A percentile compares a stretch with the other conserved stretches of the same genome.
These are phyloP conservation scores for Rhododendron henanense DNA, from an alignment of 148 eudicot genomes.

Conservation along the genomic window DNA sequence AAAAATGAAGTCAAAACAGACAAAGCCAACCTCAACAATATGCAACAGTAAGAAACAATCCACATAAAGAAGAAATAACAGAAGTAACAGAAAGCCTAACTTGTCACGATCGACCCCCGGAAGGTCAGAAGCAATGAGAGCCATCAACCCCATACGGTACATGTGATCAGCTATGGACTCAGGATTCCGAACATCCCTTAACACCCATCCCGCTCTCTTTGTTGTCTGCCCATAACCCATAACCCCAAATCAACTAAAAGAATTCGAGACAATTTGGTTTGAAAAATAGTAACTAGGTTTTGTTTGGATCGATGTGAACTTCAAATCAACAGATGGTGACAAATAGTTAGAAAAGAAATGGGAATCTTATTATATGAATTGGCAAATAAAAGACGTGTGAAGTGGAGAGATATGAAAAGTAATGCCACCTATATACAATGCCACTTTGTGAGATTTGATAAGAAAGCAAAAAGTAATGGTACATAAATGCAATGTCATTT, in stretches of 20 bases:
- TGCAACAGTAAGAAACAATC: background rate
- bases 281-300: background rate
- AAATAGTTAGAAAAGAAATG: background rate
- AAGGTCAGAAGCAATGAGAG: slow-evolving; percentile 69
- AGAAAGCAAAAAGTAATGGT: background rate
- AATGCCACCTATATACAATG: background rate
- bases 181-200: slow-evolving; percentile 57
- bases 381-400: background rate
- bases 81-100: slow-evolving; percentile 33
- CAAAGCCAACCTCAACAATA: background rate
- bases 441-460: background rate
- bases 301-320: background rate
- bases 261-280: background rate
- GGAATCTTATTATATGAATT: background rate
- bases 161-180: slow-evolving; percentile 96
- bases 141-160: slow-evolving; percentile 97
- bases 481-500: background rate
- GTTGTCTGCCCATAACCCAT: slow-evolving; percentile 49
- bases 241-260: background rate
- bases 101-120: slow-evolving; percentile 90
- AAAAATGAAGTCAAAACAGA: background rate
- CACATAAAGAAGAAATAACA: background rate
- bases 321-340: background rate
- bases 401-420: background rate
- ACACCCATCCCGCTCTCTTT: slow-evolving; percentile 91